Evolutionary conservation across 352 stramenopile species (phyloP), one percentile per base, ranked within the genome.

Genomic region (Plasmopara viticola): DNA sequence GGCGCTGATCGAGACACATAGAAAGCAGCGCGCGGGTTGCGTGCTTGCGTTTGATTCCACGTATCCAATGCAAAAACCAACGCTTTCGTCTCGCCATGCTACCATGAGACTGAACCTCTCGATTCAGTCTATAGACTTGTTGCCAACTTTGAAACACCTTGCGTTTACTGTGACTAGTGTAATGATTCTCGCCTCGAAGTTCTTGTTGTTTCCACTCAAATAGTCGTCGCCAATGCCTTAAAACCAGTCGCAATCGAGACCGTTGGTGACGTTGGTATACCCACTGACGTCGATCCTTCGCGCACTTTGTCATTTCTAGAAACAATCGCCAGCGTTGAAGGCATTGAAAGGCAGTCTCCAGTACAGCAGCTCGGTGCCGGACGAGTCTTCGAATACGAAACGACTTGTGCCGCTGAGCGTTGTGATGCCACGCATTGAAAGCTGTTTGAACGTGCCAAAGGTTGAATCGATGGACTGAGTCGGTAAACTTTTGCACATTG

Each of bases 281-380:
- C 77, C 74, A 87, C 4, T 55, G 34, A 2, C 51, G 44, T 39
- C 74, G 64, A 20, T 73, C 64, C 0, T 20, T 45, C 2, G 56
- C 45, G 13, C 58, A 71, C 33, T 70, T 68, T 12, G 42, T 48
- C 2, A 43, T 55, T 34, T 61, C 64, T 2, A 55, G 58, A 40
- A 68, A 65, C 3, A 71, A 31, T 1, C 54, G 37, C 74, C 77
- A 87, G 20, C 51, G n/a, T 48, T 78, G 60, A 35, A 87, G 53
- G 44, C 74, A 86, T 15, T 56, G 38, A 15, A 74, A 75, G 1
- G 65, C 62, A 0, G 28, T 61, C 14, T 83, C 60, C 1, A 86
- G 41, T 17, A 56, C 48, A 5, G 65, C 30, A 12, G 60, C 56
- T 2, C 70, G 63, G 15, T 52, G 45, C 15, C 58, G 61, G 8